Conservation (phyloP, 306 rosid genomes). For the barrel medic (Medicago truncatula) region DNA sequence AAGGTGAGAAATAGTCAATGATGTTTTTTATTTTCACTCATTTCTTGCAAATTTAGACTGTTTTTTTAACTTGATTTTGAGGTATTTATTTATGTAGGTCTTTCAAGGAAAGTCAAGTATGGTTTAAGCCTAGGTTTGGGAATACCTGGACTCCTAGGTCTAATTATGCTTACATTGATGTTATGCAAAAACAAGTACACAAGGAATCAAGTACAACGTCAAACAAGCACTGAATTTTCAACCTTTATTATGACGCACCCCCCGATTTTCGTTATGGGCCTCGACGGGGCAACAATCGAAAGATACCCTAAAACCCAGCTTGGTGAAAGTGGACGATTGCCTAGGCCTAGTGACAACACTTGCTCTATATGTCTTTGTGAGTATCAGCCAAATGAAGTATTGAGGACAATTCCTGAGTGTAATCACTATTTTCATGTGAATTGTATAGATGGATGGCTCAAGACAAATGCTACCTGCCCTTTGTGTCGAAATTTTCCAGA, state of each 20-base stretch:
- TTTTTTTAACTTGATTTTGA: too few relatives aligned
- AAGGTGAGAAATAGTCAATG: background rate
- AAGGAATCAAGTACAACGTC: conserved; percentile 10
- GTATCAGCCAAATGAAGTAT: conserved; percentile 63
- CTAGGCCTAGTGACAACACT: conserved; percentile 57
- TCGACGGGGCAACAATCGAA: conserved; percentile 61
- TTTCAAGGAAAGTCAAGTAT: conserved; percentile 57
- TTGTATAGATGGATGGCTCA: conserved; percentile 80
- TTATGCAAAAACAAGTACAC: conserved; percentile 35
- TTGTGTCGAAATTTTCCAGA: conserved; percentile 42
- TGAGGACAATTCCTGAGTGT: conserved; percentile 73
- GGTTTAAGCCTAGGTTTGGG: conserved; percentile 58
- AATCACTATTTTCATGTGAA: conserved; percentile 68
- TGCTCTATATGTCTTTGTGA: conserved; percentile 76
- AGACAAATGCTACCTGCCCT: conserved; percentile 52
- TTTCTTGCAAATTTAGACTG: background rate
- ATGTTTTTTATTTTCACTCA: background rate
- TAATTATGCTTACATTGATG: conserved; percentile 48
- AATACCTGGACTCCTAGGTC: conserved; percentile 53
- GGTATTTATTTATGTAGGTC: too few relatives aligned
- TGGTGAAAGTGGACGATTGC: conserved; percentile 63
- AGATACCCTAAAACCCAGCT: conserved; percentile 62
- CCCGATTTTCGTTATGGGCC: conserved; percentile 43
- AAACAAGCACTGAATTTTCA: conserved; percentile 14
- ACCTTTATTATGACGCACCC: conserved; percentile 23